Evolutionary conservation across 2,329 filamentous ascomycete genomes (phyloP).

Genomic region (Trichoderma brevicompactum): DNA sequence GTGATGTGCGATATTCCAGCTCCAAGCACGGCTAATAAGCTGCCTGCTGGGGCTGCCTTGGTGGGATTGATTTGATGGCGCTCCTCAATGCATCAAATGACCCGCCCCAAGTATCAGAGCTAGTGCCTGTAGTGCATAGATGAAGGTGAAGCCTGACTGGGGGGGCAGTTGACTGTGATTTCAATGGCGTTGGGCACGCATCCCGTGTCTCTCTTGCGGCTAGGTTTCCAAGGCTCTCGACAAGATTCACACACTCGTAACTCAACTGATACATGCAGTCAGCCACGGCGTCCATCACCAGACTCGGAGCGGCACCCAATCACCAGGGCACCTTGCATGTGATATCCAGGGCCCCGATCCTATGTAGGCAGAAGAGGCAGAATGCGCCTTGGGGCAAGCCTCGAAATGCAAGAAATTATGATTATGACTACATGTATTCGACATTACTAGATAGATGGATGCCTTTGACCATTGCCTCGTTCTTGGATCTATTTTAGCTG

Average conservation of each 20-base stretch:
- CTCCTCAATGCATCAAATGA: conserved; percentile 23
- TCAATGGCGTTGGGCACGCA: conserved; percentile 12
- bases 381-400: not conserved
- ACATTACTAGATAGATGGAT: too few relatives aligned
- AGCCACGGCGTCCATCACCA: conserved; percentile 20
- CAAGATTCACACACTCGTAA: not conserved
- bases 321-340: conserved; percentile 20
- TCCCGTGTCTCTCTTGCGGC: not conserved
- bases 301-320: not conserved
- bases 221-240: not conserved
- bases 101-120: conserved; percentile 24
- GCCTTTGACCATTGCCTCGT: not conserved
- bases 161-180: conserved; percentile 12
- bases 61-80: conserved; percentile 19
- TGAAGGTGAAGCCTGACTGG: conserved; percentile 11
- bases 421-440: too few relatives aligned
- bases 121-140: conserved; percentile 27
- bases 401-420: too few relatives aligned
- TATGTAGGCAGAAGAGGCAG: not conserved
- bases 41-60: conserved; percentile 3
- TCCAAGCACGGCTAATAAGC: not conserved
- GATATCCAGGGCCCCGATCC: not conserved
- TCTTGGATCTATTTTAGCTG: conserved; percentile 25
- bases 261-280: conserved; percentile 12
- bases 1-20: conserved; percentile 15